Evolutionary conservation across 1,284 basidiomycete genomes (phyloP), one percentile per base, ranked within the genome.

Genomic region (Gomphus sp.): DNA sequence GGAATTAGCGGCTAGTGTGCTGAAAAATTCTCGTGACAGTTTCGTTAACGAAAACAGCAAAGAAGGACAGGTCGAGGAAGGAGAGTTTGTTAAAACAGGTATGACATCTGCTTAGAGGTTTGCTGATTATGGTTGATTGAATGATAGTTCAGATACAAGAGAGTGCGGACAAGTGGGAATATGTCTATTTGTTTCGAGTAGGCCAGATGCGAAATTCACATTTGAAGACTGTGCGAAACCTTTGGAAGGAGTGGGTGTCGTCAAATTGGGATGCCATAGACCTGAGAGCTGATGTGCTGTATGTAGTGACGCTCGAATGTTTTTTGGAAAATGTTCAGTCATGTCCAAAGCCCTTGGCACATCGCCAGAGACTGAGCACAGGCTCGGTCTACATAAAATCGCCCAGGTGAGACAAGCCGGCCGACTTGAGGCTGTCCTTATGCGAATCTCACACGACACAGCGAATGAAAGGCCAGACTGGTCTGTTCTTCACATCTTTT

Each of bases 271-370:
- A 63, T 66, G 34, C 36, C 61, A 58, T 36, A 2, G 12, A n/a
- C 31, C 1, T 12, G 44, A 11, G 51, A 14, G 50, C 11, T 48
- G 28, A 39, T 39, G 39, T 16, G 44, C 1, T 52, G 57, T 44
- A 47, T 47, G 7, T 61, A 92, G 92, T 61, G 85, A 90, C 63
- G 91, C 89, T 49, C 83, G 94, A 65, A 87, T 99, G 76, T 96
- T 96, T 72, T 93, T 97, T 74, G 96, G 93, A 43, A 83, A 89
- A 68, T 87, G 90, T 64, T 89, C 91, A 39, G 92, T 99, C 49
- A 93, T 99, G 88, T 91, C 93, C 47, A 95, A 95, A 72, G 96
- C 93, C 49, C 78, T 99, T n/a, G 96, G 96, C 4, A 82, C 84
- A 56, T 88, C 90, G 7, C 80, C 82, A 45, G 95, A 93, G 73